These are phyloP conservation scores for Bromus sterilis DNA, from an alignment of 176 grass and related monocot species.

Conservation along the genomic window DNA sequence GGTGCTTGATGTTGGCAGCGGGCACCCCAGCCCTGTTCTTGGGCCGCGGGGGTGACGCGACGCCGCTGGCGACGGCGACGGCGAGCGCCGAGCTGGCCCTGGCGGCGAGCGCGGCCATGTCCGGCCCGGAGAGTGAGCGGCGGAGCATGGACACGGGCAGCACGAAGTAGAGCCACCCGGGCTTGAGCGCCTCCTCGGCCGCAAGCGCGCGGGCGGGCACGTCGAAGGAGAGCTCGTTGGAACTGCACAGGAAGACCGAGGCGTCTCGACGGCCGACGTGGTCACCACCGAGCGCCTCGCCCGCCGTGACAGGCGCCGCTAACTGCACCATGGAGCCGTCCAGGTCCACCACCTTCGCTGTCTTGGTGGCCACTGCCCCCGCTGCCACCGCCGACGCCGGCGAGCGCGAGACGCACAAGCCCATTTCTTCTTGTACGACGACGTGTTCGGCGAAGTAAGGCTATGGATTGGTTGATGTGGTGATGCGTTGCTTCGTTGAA, in stretches of 20 bases:
- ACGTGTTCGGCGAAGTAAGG: no score
- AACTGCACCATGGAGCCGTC: slow-evolving; percentile 50
- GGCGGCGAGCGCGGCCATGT: slow-evolving; percentile 59
- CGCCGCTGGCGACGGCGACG: neutral
- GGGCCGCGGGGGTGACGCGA: neutral
- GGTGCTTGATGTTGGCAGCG: neutral
- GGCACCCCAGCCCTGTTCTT: no score
- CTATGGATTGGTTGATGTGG: no score
- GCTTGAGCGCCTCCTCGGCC: slow-evolving; percentile 5
- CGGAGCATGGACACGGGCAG: slow-evolving; percentile 33
- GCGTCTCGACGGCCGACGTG: neutral
- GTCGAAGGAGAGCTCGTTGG: slow-evolving; percentile 59
- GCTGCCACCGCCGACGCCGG: neutral
- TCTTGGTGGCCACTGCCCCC: neutral
- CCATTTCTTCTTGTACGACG: slow-evolving; percentile 29
- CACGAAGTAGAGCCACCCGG: slow-evolving; percentile 59
- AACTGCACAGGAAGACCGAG: slow-evolving; percentile 47
- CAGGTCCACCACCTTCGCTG: slow-evolving; percentile 37
- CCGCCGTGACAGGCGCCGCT: neutral
- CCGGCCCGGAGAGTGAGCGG: slow-evolving; percentile 16
- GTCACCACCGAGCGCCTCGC: slow-evolving; percentile 37
- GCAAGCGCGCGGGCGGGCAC: slow-evolving; percentile 26
- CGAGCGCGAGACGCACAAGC: slow-evolving; percentile 38
- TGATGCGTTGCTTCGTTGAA: neutral
- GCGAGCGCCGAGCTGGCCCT: slow-evolving; percentile 37